Evolutionary conservation across 345 rosid species (phyloP).

Genomic region (Salix dunnii): DNA sequence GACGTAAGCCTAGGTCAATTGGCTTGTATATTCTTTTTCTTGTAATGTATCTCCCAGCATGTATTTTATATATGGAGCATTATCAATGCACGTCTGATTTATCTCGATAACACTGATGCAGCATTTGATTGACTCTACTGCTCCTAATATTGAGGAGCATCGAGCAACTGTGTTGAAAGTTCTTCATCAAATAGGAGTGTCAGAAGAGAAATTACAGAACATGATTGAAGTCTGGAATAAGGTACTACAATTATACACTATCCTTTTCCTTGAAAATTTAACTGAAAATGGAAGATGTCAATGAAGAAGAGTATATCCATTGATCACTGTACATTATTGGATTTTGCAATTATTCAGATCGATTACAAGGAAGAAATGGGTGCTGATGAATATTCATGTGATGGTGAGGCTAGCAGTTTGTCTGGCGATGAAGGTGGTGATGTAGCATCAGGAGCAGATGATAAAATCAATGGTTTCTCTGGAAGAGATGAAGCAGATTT

Average conservation of each 20-base stretch:
- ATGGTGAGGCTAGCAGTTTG: conserved; percentile 20
- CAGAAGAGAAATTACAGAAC: conserved; percentile 68
- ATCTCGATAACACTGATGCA: conserved; percentile 22
- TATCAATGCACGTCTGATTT: neutral
- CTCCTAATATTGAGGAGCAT: conserved; percentile 90
- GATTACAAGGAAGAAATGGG: conserved; percentile 52
- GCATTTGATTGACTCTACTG: conserved; percentile 89
- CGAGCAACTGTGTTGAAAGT: conserved; percentile 76
- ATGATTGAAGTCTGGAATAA: conserved; percentile 98
- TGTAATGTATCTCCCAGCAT: neutral
- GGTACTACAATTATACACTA: conserved; percentile 31
- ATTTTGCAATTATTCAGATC: conserved; percentile 43
- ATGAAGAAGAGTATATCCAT: neutral
- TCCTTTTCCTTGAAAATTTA: conserved; percentile 7
- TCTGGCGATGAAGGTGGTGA: conserved; percentile 17
- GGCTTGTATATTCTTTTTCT: neutral
- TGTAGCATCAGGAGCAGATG: conserved; percentile 21
- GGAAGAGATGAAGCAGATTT: neutral
- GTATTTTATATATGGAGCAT: neutral
- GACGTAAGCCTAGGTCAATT: no score
- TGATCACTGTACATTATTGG: neutral
- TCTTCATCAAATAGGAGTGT: conserved; percentile 87
- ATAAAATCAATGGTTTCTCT: neutral
- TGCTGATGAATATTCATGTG: conserved; percentile 27
- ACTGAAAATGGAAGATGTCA: neutral